Evolutionary conservation across 148 eudicot genomes (phyloP).

Genomic region (Rheum nobile): DNA sequence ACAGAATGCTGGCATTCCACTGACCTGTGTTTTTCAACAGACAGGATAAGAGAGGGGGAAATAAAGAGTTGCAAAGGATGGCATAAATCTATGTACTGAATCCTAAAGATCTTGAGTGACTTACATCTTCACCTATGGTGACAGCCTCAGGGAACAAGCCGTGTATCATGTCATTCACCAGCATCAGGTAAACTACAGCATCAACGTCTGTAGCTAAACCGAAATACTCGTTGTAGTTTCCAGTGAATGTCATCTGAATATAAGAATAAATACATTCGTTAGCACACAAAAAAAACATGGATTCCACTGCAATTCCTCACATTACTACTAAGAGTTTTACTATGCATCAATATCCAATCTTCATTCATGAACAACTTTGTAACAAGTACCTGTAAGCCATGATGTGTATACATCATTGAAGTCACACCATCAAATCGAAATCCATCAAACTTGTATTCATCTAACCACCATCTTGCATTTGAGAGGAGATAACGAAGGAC

Average conservation of each 20-base stretch:
- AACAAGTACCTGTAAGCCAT: slow-evolving; percentile 71
- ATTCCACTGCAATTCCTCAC: background rate
- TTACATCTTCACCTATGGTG: slow-evolving; percentile 90
- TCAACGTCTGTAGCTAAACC: slow-evolving; percentile 85
- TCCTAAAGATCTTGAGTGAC: slow-evolving; percentile 10
- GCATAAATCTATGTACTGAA: background rate
- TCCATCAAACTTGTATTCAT: slow-evolving; percentile 97
- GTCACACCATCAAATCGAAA: slow-evolving; percentile 98
- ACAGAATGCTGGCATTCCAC: slow-evolving; percentile 97
- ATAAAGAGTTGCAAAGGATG: background rate
- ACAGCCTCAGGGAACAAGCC: slow-evolving; percentile 84
- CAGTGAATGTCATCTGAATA: slow-evolving; percentile 61
- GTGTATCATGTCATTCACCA: slow-evolving; percentile 92
- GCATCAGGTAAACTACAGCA: slow-evolving; percentile 91
- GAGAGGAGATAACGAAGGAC: slow-evolving; percentile 88
- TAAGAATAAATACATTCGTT: background rate
- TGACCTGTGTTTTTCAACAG: slow-evolving; percentile 41
- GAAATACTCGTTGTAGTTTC: slow-evolving; percentile 91
- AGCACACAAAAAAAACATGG: background rate
- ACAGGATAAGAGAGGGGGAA: background rate
- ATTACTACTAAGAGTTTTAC: background rate
- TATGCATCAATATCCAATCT: background rate
- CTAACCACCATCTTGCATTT: slow-evolving; percentile 99
- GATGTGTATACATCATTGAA: slow-evolving; percentile 99
- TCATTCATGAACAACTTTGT: background rate